Evolutionary conservation across 2,329 filamentous ascomycete genomes (phyloP).

Genomic region (Piedraia hortae): DNA sequence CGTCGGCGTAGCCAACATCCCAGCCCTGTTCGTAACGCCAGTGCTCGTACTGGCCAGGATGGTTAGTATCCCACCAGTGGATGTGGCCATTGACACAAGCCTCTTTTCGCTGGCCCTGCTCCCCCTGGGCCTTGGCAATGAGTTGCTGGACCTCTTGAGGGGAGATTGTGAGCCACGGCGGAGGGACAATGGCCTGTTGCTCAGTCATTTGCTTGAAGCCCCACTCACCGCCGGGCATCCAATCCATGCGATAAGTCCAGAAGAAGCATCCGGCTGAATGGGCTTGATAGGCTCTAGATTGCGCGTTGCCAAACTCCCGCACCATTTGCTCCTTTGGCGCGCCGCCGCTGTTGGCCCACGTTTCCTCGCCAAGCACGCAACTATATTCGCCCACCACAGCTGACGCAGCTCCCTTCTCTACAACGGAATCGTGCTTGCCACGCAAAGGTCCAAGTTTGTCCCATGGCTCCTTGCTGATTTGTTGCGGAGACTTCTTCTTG

Average conservation of each 20-base stretch:
- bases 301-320: conserved; percentile 20
- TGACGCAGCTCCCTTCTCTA: conserved; percentile 23
- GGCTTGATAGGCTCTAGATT: conserved; percentile 23
- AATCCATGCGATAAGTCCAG: conserved; percentile 34
- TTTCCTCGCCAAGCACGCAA: conserved; percentile 25
- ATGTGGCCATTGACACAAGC: conserved; percentile 18
- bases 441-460: conserved; percentile 20
- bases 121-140: conserved; percentile 15
- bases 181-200: conserved; percentile 16
- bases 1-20: conserved; percentile 28
- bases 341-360: conserved; percentile 16
- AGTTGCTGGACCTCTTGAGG: conserved; percentile 14
- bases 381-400: conserved; percentile 30
- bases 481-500: conserved; percentile 22
- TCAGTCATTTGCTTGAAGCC: conserved; percentile 27
- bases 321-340: conserved; percentile 15
- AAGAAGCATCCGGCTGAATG: conserved; percentile 28
- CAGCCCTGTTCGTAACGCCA: conserved; percentile 28
- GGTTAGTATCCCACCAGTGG: conserved; percentile 22
- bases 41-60: conserved; percentile 22
- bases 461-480: conserved; percentile 22
- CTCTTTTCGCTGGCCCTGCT: conserved; percentile 13
- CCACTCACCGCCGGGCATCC: conserved; percentile 35
- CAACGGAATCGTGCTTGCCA: conserved; percentile 20
- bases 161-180: conserved; percentile 15